A percentile compares a stretch with the other conserved stretches of the same genome.
These are phyloP conservation scores for Saccharata proteae DNA, from an alignment of 2,329 filamentous ascomycete species.

Conservation along the genomic window DNA sequence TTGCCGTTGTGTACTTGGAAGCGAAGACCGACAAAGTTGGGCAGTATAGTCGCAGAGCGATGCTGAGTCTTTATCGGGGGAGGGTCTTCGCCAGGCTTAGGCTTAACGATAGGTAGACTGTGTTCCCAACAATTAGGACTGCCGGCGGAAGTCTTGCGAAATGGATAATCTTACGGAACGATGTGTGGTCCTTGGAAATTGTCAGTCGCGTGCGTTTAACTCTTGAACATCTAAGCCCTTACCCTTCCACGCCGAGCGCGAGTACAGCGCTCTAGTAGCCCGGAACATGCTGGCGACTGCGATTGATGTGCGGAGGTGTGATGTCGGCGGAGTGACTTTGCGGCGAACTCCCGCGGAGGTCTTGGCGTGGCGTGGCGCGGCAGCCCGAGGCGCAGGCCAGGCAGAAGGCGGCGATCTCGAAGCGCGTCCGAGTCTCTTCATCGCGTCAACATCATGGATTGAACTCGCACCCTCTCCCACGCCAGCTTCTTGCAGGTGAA, in stretches of 20 bases:
- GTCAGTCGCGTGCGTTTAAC: background rate
- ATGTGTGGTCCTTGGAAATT: slow-evolving; percentile 50
- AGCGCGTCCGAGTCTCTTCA: no score
- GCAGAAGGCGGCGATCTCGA: no score
- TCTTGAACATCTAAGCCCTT: slow-evolving; percentile 13
- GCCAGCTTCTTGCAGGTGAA: no score
- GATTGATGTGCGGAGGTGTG: slow-evolving; percentile 19
- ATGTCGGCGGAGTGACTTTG: no score
- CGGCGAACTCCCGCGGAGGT: no score
- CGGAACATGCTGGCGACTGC: no score
- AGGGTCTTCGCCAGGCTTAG: slow-evolving; percentile 49
- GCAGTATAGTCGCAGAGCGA: slow-evolving; percentile 76
- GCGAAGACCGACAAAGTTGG: slow-evolving; percentile 79
- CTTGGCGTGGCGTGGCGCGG: no score
- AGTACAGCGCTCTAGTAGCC: slow-evolving; percentile 47
- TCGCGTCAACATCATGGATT: no score
- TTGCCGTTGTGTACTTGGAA: slow-evolving; percentile 93
- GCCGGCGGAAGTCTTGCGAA: slow-evolving; percentile 26
- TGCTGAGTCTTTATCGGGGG: slow-evolving; percentile 77
- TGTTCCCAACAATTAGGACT: slow-evolving; percentile 24
- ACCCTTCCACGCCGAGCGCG: slow-evolving; percentile 87
- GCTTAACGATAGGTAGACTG: slow-evolving; percentile 51
- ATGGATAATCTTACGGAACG: slow-evolving; percentile 51
- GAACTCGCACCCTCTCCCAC: no score
- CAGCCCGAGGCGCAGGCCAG: no score